Percentiles rank a stretch among this genome's conserved stretches.
Evolutionary conservation across 1,139 yeast species (phyloP).

Genomic region (Nakaseomyces nivariensis): DNA sequence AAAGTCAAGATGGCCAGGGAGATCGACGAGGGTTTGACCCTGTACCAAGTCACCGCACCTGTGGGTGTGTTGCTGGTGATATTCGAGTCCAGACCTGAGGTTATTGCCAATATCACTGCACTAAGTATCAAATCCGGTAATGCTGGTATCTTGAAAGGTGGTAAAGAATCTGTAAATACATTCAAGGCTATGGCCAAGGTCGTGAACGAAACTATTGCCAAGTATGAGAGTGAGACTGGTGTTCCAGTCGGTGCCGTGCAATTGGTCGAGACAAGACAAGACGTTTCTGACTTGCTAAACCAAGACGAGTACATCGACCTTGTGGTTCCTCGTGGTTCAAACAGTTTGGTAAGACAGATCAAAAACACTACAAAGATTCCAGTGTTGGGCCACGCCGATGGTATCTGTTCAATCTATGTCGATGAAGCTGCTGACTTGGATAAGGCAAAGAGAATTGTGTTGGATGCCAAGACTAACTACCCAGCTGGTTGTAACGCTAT

Average conservation of each 20-base stretch:
- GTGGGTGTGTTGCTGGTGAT: slow-evolving; percentile 89
- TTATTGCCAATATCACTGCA: slow-evolving; percentile 93
- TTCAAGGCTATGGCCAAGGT: slow-evolving; percentile 74
- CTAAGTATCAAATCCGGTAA: slow-evolving; percentile 92
- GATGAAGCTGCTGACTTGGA: slow-evolving; percentile 65
- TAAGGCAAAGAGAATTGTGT: slow-evolving; percentile 64
- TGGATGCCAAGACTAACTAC: slow-evolving; percentile 89
- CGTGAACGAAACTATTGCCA: slow-evolving; percentile 48
- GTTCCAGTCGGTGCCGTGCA: slow-evolving; percentile 80
- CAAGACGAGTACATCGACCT: slow-evolving; percentile 89
- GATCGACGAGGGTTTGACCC: slow-evolving; percentile 75
- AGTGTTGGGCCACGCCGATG: slow-evolving; percentile 97
- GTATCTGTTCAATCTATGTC: slow-evolving; percentile 81
- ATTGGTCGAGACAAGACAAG: slow-evolving; percentile 78
- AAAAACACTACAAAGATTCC: slow-evolving; percentile 87
- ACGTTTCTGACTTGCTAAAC: slow-evolving; percentile 69
- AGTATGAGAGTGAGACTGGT: slow-evolving; percentile 38
- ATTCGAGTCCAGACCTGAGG: slow-evolving; percentile 96
- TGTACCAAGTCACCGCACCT: slow-evolving; percentile 81
- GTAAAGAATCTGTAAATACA: slow-evolving; percentile 81
- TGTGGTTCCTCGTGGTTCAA: slow-evolving; percentile 95
- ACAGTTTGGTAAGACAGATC: slow-evolving; percentile 76
- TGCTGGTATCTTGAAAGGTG: slow-evolving; percentile 94
- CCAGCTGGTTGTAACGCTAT: slow-evolving; percentile 99
- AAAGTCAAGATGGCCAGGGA: slow-evolving; percentile 70